phyloP scores from a whole-genome alignment of 257 asterid genomes.

The Ballota nigra region DNA sequence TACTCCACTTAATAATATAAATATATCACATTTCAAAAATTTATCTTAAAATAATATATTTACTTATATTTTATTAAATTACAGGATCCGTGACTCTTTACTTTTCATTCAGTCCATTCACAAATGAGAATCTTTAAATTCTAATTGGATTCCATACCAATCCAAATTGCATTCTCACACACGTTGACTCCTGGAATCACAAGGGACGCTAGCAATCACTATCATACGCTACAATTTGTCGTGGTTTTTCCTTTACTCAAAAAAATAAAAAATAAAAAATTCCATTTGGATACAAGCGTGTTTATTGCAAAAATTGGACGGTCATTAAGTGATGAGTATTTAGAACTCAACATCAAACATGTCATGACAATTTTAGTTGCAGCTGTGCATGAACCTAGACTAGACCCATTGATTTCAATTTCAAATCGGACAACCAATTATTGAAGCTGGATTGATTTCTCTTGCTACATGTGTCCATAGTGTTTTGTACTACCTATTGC shows the following conservation, averaged over 20 bases:
- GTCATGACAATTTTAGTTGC: conserved; percentile 11
- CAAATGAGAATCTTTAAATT: background rate
- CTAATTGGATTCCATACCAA: background rate
- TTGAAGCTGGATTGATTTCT: conserved; percentile 5
- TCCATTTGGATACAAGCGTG: background rate
- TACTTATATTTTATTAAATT: too few species aligned
- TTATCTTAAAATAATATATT: too few species aligned
- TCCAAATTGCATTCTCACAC: conserved; percentile 25
- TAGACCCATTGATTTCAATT: too few species aligned
- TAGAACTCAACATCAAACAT: conserved; percentile 27
- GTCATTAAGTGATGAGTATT: conserved; percentile 17
- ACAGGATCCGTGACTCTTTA: background rate
- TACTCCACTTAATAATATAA: too few species aligned
- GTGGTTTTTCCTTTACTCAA: background rate
- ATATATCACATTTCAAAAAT: too few species aligned
- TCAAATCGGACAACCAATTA: conserved; percentile 12
- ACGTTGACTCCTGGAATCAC: conserved; percentile 13
- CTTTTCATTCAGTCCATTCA: background rate
- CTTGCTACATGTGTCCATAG: conserved; percentile 20
- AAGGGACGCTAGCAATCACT: conserved; percentile 10
- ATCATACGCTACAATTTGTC: background rate
- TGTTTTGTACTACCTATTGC: background rate
- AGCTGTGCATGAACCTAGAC: conserved; percentile 39
- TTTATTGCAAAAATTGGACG: conserved; percentile 12
- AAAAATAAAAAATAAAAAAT: background rate